Base-by-base conservation (phyloP, 257 asterid genomes). In the Leptodermis oblonga region DNA sequence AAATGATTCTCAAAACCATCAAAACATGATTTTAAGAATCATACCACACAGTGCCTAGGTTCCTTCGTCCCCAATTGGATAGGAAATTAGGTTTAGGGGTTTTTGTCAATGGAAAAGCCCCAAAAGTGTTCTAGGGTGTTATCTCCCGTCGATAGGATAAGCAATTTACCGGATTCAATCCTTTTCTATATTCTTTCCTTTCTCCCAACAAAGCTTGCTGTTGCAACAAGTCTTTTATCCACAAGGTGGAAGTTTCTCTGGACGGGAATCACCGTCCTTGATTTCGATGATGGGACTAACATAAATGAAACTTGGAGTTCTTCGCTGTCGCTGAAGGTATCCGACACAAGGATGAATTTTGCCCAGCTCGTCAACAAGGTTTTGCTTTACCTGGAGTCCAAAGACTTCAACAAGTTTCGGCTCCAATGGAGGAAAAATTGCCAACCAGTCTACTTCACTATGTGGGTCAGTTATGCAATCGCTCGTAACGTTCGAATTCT, bases 221-320 rank as follows among this genome's bases (percentile, higher is more conserved):
- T 61, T 15, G 46, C 26, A 15, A 61, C 66, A 7, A 30, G 46
- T 25, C 3, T 61, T 61, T 13, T 61, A 15, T 4, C 46, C 0
- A 34, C 18, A 25, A 61, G 66, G 46, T 61, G 66, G 66, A 61
- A 26, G 18, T 61, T 11, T 34, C 34, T 55, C 17, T 55, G 62
- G 62, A 55, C 6, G 1, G 7, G 23, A 12, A 33, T 55, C 17
- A 55, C 25, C 31, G 10, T 33, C 28, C 13, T 55, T 55, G 62
- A 55, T 55, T 48, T 17, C 54, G 3, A 12, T n/a, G 3, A 12
- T 14, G n/a, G n/a, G n/a, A n/a, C n/a, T n/a, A n/a, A n/a, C n/a
- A n/a, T n/a, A n/a, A n/a, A n/a, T n/a, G n/a, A n/a, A n/a, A n/a
- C n/a, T n/a, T n/a, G n/a, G n/a, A n/a, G n/a, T n/a, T n/a, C n/a